Conservation (phyloP, 306 rosid species). For the Vigna reflexopilosa region DNA sequence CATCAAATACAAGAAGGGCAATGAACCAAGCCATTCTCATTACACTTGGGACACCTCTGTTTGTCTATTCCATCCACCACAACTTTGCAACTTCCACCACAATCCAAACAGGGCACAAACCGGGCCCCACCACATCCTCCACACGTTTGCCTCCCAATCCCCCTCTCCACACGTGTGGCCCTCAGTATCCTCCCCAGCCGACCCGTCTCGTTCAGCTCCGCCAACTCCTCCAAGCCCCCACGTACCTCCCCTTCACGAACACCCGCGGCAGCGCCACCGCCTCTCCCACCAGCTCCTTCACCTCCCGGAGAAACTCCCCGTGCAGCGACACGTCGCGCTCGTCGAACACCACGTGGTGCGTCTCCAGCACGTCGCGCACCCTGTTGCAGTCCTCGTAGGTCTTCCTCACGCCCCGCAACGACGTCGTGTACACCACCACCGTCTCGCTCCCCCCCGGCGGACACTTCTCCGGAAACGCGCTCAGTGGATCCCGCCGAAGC, state of each 20-base stretch:
- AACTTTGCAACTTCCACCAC: slow-evolving; percentile 83
- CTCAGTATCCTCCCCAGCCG: slow-evolving; percentile 62
- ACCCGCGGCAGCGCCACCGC: slow-evolving; percentile 61
- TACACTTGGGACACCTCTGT: slow-evolving; percentile 70
- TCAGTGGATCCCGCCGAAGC: slow-evolving; percentile 58
- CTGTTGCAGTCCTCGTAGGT: slow-evolving; percentile 78
- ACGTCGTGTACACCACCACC: slow-evolving; percentile 90
- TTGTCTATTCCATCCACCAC: slow-evolving; percentile 32
- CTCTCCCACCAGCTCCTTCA: slow-evolving; percentile 54
- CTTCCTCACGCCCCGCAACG: slow-evolving; percentile 78
- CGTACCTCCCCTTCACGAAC: slow-evolving; percentile 82
- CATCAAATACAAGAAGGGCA: slow-evolving; percentile 64
- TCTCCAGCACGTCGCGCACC: slow-evolving; percentile 66
- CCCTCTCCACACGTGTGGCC: slow-evolving; percentile 71
- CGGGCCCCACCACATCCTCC: slow-evolving; percentile 84
- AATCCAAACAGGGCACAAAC: slow-evolving; percentile 84
- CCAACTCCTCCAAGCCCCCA: slow-evolving; percentile 72
- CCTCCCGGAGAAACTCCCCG: slow-evolving; percentile 65
- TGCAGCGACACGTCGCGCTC: slow-evolving; percentile 95
- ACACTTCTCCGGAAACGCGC: slow-evolving; percentile 69
- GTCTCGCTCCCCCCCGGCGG: slow-evolving; percentile 72
- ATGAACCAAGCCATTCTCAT: slow-evolving; percentile 79
- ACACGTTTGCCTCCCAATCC: slow-evolving; percentile 65
- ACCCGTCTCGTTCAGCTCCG: slow-evolving; percentile 73
- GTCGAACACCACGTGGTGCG: slow-evolving; percentile 66